Evolutionary conservation across 2,329 filamentous ascomycete genomes (phyloP).

Genomic region (Alternaria sp.): DNA sequence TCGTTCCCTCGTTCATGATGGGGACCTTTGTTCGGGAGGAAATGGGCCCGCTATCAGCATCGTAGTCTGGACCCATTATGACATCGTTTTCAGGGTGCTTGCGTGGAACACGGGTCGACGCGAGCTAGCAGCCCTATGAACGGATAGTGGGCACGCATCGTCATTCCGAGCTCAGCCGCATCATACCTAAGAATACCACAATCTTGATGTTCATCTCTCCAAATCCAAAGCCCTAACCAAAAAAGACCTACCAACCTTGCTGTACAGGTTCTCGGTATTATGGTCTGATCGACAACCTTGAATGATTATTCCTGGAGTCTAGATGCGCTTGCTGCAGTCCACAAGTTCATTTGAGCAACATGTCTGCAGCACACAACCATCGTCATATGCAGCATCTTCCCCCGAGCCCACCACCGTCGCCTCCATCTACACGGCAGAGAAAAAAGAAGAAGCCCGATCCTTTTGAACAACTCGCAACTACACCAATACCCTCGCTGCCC

Average conservation of each 20-base stretch:
- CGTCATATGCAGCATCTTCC: constrained; percentile 25
- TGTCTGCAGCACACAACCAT: constrained; percentile 27
- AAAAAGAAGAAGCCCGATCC: constrained; percentile 40
- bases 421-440: constrained; percentile 28
- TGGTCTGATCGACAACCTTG: background rate
- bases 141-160: constrained; percentile 15
- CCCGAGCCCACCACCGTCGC: constrained; percentile 41
- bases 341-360: constrained; percentile 4
- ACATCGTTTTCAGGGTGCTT: constrained; percentile 7
- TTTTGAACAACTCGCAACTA: constrained; percentile 41
- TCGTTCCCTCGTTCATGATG: background rate
- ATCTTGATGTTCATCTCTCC: background rate
- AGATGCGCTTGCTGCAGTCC: background rate
- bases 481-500: constrained; percentile 33
- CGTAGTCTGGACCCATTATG: background rate
- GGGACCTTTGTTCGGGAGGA: background rate
- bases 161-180: constrained; percentile 20
- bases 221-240: background rate
- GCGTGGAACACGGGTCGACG: constrained; percentile 17
- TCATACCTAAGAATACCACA: background rate
- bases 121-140: constrained; percentile 20
- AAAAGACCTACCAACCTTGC: background rate
- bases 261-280: background rate
- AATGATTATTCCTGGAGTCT: background rate
- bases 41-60: background rate